Evolutionary conservation across 202 grass and related monocot species (phyloP).

Genomic region (Carex arenaria): DNA sequence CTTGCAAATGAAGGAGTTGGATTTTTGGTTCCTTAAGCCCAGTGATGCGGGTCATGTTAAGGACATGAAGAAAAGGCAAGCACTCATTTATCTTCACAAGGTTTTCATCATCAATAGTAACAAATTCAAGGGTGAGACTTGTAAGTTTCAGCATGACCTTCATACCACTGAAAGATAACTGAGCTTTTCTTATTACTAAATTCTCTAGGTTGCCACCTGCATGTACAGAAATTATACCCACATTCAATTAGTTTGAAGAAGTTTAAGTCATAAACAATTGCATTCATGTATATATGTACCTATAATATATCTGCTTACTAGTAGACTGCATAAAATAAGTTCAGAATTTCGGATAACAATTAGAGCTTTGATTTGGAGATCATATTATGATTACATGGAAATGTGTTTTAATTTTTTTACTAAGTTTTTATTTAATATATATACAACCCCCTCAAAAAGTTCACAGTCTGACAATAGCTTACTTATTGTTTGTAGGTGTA

Average conservation of each 20-base stretch:
- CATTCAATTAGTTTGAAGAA: background rate
- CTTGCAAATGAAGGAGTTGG: constrained; percentile 16
- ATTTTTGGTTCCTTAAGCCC: constrained; percentile 27
- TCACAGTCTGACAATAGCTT: no score
- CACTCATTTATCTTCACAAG: constrained; percentile 23
- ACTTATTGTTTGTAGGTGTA: no score
- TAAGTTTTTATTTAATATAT: no score
- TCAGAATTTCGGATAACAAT: background rate
- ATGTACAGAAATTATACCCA: background rate
- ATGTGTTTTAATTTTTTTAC: no score
- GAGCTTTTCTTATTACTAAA: constrained; percentile 29
- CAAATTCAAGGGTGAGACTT: constrained; percentile 21
- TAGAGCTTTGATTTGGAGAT: background rate
- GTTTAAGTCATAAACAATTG: background rate
- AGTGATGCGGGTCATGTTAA: constrained; percentile 19
- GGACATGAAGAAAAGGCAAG: constrained; percentile 27
- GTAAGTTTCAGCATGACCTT: constrained; percentile 24
- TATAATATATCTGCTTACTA: background rate
- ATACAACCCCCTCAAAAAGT: no score
- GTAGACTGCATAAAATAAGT: background rate
- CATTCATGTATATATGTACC: background rate
- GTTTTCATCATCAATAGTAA: constrained; percentile 26
- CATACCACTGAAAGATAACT: constrained; percentile 15
- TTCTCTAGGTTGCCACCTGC: constrained; percentile 19
- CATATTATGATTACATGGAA: background rate